Evolutionary conservation across 2,329 filamentous ascomycete genomes (phyloP), one percentile per base, ranked within the genome.

Genomic region (Sporothrix mexicana): DNA sequence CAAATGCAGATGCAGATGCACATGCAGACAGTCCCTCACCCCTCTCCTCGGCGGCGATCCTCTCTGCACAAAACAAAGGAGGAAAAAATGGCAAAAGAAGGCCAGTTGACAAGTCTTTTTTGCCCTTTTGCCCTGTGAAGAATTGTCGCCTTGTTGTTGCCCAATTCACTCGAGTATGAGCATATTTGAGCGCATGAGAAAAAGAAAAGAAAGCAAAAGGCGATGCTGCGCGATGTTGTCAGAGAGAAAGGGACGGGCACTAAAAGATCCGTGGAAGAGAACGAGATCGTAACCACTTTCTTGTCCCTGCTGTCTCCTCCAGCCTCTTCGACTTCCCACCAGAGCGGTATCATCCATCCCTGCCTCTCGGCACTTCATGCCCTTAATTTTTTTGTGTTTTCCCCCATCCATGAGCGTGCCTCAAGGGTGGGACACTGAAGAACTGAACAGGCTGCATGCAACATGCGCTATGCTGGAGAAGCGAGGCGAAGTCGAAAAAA

Each of bases 401-500:
- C 3, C n/a, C 41, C 6, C 41, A 2, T 25, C 8, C 25, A 12
- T 8, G 6, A 0, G 10, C 25, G 41, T 47, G 6, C 4, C 36
- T 23, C 17, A 12, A 41, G 15, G 12, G 41, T 20, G 61, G 30
- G 36, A 17, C 61, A 30, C 6, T 43, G 30, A 36, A 36, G 30
- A 36, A 36, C 15, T 10, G 17, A 20, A 2, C 30, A 43, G 45
- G 61, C 61, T 47, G n/a, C 41, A 47, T 66, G 61, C 61, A 47
- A 17, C 20, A 66, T 45, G 61, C 61, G 20, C 47, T n/a, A 12
- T 47, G 23, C 7, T 69, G 47, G 66, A 51, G 66, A 53, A 43
- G 66, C 47, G 49, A 55, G 66, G 25, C 30, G 61, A 66, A 66
- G 61, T 47, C 41, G 61, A 47, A 45, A 43, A 67, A 41, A 2